Percentiles rank a stretch among this genome's conserved stretches.
These are phyloP conservation scores for Urostyla sp. DNA, from an alignment of 73 alveolate genomes.

Conservation along the genomic window DNA sequence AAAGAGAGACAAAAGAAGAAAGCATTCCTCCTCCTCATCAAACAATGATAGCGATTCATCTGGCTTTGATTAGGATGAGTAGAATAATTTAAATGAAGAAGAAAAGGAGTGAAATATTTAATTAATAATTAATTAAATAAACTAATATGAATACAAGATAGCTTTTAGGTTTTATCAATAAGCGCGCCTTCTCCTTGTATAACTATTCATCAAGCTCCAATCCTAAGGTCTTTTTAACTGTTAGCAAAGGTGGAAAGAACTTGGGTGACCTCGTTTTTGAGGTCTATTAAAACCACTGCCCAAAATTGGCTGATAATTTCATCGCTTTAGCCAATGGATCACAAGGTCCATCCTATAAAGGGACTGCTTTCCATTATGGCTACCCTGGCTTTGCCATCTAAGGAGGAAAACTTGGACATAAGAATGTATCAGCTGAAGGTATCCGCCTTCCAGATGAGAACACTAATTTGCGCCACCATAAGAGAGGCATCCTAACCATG, in stretches of 20 bases:
- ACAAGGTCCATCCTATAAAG: conserved; percentile 1
- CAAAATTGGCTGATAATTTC: conserved; percentile 8
- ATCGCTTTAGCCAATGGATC: conserved; percentile 2
- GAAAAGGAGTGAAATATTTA: neutral
- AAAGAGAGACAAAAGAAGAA: conserved; percentile 7
- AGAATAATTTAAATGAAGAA: neutral
- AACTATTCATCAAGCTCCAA: conserved; percentile 2
- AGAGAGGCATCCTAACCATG: conserved; percentile 91
- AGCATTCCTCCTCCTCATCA: neutral
- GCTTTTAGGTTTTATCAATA: neutral
- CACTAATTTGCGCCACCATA: conserved; percentile 66
- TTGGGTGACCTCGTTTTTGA: conserved; percentile 40
- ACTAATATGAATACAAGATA: conserved; percentile 16
- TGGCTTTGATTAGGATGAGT: neutral
- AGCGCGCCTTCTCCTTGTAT: conserved; percentile 22
- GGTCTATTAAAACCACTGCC: conserved; percentile 25
- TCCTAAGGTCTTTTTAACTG: conserved; percentile 30
- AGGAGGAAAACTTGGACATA: conserved; percentile 10
- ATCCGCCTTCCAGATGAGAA: conserved; percentile 44
- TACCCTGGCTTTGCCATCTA: conserved; percentile 38
- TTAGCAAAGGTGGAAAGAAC: conserved; percentile 6
- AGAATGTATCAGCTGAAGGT: conserved; percentile 16
- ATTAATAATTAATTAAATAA: conserved; percentile 13
- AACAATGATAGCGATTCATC: neutral
- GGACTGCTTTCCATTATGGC: conserved; percentile 25